phyloP scores from a whole-genome alignment of 2,329 filamentous ascomycete genomes.

The Fusarium sp. region DNA sequence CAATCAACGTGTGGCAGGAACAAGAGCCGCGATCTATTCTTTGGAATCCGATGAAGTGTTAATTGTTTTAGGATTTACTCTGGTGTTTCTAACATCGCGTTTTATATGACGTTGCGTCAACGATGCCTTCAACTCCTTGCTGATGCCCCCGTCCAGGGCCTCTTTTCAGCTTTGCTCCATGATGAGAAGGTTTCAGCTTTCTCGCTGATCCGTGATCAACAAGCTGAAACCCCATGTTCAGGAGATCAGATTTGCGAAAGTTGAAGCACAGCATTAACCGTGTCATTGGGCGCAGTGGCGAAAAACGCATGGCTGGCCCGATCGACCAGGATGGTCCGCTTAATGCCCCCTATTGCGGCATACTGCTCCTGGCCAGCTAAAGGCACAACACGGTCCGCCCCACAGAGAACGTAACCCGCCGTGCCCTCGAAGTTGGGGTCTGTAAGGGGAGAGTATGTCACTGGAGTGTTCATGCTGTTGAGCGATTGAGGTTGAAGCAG shows the following conservation, averaged over 20 bases:
- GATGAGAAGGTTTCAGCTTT: no score
- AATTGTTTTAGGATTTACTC: no score
- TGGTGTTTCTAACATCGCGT: no score
- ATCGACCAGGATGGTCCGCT: background rate
- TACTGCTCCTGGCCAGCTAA: constrained; percentile 3
- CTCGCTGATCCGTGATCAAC: background rate
- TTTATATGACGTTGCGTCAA: no score
- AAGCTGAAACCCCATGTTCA: background rate
- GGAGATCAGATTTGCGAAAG: background rate
- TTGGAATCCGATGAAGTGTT: no score
- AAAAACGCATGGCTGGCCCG: constrained; percentile 17
- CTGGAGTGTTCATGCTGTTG: background rate
- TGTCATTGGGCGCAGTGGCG: background rate
- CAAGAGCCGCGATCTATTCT: no score
- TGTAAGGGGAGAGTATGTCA: constrained; percentile 7
- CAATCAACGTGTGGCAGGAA: no score
- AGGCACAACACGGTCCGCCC: constrained; percentile 6
- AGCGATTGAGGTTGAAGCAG: background rate
- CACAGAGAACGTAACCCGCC: constrained; percentile 1
- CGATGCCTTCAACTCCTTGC: no score
- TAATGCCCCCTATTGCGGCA: background rate
- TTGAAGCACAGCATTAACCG: background rate
- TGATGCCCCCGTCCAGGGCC: no score
- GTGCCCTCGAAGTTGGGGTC: background rate
- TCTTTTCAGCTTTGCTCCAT: no score